Evolutionary conservation across 2,329 filamentous ascomycete genomes (phyloP).

Genomic region (Orbilia ellipsospora): DNA sequence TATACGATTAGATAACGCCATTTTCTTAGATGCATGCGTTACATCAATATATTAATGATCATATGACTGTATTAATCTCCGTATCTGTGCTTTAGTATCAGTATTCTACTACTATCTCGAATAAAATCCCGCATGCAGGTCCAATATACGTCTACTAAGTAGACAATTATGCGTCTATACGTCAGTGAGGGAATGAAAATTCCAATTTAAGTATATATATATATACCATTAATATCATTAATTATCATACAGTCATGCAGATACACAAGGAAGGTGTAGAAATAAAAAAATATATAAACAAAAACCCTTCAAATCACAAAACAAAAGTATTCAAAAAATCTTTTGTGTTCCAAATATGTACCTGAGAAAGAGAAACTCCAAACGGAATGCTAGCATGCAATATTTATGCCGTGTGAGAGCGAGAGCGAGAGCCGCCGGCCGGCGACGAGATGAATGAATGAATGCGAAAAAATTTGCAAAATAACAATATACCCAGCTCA

Average conservation of each 20-base stretch:
- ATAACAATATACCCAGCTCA: constrained; percentile 1
- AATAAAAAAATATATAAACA: constrained; percentile 2
- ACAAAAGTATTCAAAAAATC: constrained; percentile 2
- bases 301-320: constrained; percentile 3
- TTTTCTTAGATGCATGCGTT: too few species aligned
- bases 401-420: constrained; percentile 18
- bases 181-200: not conserved
- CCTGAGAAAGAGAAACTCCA: constrained; percentile 52
- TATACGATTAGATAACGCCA: too few species aligned
- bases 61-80: too few species aligned
- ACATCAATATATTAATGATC: too few species aligned
- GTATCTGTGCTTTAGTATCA: too few species aligned
- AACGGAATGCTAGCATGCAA: constrained; percentile 45
- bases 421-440: not conserved
- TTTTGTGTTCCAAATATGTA: constrained; percentile 48
- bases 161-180: too few species aligned
- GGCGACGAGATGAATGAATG: constrained; percentile 2
- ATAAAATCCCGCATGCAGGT: too few species aligned
- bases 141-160: too few species aligned
- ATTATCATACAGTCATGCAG: constrained; percentile 45
- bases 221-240: constrained; percentile 47
- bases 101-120: too few species aligned
- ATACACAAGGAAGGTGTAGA: not conserved
- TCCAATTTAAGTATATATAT: not conserved
- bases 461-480: constrained; percentile 10